These are phyloP conservation scores for Zoysia matrella DNA, from an alignment of 202 grass and related monocot genomes.

Conservation along the genomic window DNA sequence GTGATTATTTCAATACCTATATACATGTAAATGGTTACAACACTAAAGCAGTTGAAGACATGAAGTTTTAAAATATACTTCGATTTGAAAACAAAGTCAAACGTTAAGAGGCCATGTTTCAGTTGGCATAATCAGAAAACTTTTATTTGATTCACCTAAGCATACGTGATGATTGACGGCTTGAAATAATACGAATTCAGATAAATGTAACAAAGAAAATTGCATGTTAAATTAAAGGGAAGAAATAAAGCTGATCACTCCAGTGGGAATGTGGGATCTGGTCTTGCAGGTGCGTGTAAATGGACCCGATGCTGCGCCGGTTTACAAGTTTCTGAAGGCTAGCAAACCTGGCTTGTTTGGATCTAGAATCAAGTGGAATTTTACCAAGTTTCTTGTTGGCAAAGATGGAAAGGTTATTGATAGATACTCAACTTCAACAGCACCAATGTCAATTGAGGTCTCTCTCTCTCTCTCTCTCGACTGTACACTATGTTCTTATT, in stretches of 20 bases:
- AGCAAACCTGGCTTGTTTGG: conserved; percentile 79
- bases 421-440: conserved; percentile 63
- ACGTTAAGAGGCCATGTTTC: not conserved
- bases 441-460: conserved; percentile 78
- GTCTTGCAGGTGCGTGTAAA: conserved; percentile 78
- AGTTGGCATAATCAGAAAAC: not conserved
- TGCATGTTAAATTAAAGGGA: not conserved
- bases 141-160: conserved; percentile 11
- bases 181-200: not conserved
- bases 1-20: not conserved
- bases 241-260: not conserved
- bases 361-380: conserved; percentile 96
- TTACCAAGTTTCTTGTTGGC: conserved; percentile 90
- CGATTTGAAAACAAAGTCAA: not conserved
- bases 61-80: conserved; percentile 1
- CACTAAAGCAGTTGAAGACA: not conserved
- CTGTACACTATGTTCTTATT: not conserved
- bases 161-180: not conserved
- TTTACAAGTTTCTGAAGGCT: conserved; percentile 92
- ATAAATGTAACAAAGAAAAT: not conserved
- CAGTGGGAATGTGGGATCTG: not conserved
- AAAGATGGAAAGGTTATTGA: conserved; percentile 86
- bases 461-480: not conserved
- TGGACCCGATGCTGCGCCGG: conserved; percentile 64
- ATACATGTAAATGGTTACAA: not conserved